Percentiles rank a stretch among this genome's conserved stretches.
Evolutionary conservation across 2,329 filamentous ascomycete species (phyloP).

Genomic region (Emericellopsis cladophorae): DNA sequence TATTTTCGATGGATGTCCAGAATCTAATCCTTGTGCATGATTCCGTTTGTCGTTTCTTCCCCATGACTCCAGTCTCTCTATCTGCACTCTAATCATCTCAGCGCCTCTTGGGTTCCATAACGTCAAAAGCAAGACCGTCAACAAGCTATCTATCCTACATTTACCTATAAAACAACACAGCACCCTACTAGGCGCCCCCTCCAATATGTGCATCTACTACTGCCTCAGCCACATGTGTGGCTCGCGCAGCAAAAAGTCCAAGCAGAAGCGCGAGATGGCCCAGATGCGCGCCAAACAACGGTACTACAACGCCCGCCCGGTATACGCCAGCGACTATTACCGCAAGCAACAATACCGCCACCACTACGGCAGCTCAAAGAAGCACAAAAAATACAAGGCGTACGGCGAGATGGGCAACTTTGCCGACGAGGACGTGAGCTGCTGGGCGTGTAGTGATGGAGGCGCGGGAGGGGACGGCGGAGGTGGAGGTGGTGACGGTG

Average conservation of each 20-base stretch:
- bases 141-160: too few relatives aligned
- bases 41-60: too few relatives aligned
- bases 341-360: neutral
- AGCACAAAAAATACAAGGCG: neutral
- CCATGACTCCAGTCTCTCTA: too few relatives aligned
- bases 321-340: neutral
- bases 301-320: neutral
- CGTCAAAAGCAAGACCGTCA: too few relatives aligned
- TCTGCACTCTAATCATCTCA: too few relatives aligned
- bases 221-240: neutral
- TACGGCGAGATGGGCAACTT: neutral
- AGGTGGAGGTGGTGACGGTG: neutral
- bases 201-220: neutral
- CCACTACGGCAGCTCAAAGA: neutral
- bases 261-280: neutral
- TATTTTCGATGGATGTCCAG: too few relatives aligned
- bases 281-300: neutral
- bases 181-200: too few relatives aligned
- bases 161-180: too few relatives aligned
- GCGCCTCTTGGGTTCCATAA: too few relatives aligned
- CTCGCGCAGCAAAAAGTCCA: neutral
- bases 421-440: neutral
- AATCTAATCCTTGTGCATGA: too few relatives aligned
- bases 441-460: neutral
- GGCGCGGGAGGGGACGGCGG: conserved; percentile 1